A percentile compares a stretch with the other conserved stretches of the same genome.
Evolutionary conservation across 2,329 filamentous ascomycete species (phyloP).

Genomic region (Colletotrichum echinochloae): DNA sequence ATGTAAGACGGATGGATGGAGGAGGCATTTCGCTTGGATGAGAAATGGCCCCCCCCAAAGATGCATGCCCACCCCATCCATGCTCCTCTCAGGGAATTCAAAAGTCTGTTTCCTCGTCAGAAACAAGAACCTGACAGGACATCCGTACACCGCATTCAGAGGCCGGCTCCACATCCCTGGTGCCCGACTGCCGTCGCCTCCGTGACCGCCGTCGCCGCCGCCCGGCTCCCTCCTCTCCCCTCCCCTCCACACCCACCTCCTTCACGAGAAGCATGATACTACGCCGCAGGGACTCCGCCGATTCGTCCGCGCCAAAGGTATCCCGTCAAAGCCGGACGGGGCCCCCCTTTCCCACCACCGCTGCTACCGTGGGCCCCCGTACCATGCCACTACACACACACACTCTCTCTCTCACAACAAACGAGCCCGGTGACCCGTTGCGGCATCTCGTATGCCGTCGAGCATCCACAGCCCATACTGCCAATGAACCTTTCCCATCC

Average conservation of each 20-base stretch:
- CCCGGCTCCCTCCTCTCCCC: not conserved
- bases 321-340: not conserved
- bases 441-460: not conserved
- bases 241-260: no score
- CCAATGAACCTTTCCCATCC: not conserved
- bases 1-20: conserved; percentile 3
- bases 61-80: not conserved
- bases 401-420: no score
- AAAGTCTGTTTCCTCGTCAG: not conserved
- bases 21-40: not conserved
- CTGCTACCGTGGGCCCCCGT: not conserved
- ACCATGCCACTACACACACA: not conserved
- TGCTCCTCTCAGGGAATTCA: not conserved
- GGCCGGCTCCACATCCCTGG: not conserved
- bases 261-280: not conserved
- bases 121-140: not conserved
- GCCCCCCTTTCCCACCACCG: not conserved
- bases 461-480: not conserved
- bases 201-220: not conserved
- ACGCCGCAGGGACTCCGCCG: not conserved
- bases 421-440: no score
- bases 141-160: not conserved
- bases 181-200: not conserved
- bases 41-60: not conserved
- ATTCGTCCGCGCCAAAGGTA: not conserved